A percentile compares a stretch with the other conserved stretches of the same genome.
Conservation (phyloP, 805 yeast species). For the Spathaspora girioi region DNA sequence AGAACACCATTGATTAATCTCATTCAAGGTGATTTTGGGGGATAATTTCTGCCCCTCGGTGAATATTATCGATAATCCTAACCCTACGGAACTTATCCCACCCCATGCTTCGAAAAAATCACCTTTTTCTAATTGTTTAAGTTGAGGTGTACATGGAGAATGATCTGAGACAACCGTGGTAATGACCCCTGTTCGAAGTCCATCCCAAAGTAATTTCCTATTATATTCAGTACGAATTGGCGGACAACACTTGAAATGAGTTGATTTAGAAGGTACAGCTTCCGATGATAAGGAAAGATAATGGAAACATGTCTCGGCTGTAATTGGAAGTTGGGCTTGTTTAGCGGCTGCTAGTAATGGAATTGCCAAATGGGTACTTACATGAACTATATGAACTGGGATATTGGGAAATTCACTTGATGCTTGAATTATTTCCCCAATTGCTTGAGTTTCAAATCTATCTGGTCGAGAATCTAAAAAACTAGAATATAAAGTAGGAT, state of each 20-base stretch:
- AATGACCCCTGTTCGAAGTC: slow-evolving; percentile 59
- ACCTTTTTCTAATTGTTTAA: slow-evolving; percentile 77
- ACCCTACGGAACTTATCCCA: slow-evolving; percentile 89
- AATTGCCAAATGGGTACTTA: slow-evolving; percentile 81
- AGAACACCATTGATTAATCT: slow-evolving; percentile 77
- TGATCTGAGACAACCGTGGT: slow-evolving; percentile 92
- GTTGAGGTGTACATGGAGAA: slow-evolving; percentile 91
- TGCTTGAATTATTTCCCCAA: slow-evolving; percentile 63
- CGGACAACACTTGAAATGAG: slow-evolving; percentile 92
- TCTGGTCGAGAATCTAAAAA: slow-evolving; percentile 88
- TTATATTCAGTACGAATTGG: slow-evolving; percentile 81
- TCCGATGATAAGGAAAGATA: slow-evolving; percentile 79
- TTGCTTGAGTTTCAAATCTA: slow-evolving; percentile 80
- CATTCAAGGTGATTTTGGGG: slow-evolving; percentile 50
- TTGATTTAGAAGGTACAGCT: slow-evolving; percentile 68
- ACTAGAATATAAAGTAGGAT: slow-evolving; percentile 61
- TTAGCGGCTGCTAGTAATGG: slow-evolving; percentile 71
- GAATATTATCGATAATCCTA: slow-evolving; percentile 78
- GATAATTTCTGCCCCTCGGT: slow-evolving; percentile 62
- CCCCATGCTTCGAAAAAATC: slow-evolving; percentile 96
- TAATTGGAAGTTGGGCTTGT: slow-evolving; percentile 51
- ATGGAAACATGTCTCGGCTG: slow-evolving; percentile 95
- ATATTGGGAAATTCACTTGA: slow-evolving; percentile 55
- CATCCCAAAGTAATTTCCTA: slow-evolving; percentile 73
- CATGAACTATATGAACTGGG: slow-evolving; percentile 84